These are phyloP conservation scores for Blastobotrys robertii DNA, from an alignment of 805 yeast species.

Conservation along the genomic window DNA sequence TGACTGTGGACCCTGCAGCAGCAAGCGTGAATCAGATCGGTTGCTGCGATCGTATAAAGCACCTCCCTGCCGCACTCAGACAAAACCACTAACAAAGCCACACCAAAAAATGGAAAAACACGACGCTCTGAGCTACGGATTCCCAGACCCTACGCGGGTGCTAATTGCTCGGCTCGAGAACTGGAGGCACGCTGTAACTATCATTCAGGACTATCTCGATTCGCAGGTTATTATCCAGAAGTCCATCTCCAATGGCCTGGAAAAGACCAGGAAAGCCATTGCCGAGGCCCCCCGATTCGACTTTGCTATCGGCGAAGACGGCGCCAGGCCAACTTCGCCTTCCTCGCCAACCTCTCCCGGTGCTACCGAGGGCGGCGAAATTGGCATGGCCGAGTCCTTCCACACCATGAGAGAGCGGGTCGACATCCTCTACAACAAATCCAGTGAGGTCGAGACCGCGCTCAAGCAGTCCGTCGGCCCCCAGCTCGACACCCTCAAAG, in stretches of 20 bases:
- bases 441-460: constrained; percentile 32
- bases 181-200: constrained; percentile 28
- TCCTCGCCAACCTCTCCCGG: constrained; percentile 5
- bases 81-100: not conserved
- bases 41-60: no score
- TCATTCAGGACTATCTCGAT: constrained; percentile 25
- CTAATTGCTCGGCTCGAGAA: constrained; percentile 30
- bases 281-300: constrained; percentile 29
- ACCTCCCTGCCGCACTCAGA: not conserved
- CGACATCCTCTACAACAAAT: constrained; percentile 28
- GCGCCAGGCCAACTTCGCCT: constrained; percentile 7
- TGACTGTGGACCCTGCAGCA: no score
- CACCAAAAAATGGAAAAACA: not conserved
- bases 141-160: constrained; percentile 29
- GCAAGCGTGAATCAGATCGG: no score
- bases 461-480: constrained; percentile 34
- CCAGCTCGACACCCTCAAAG: constrained; percentile 32
- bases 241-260: constrained; percentile 22
- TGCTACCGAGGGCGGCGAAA: constrained; percentile 8
- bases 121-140: constrained; percentile 8
- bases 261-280: constrained; percentile 27
- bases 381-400: constrained; percentile 29
- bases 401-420: constrained; percentile 22
- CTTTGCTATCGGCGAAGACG: constrained; percentile 5
- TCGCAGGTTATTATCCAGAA: constrained; percentile 24